These are phyloP conservation scores for Chrysanthemum seticuspe DNA, from an alignment of 129 eudicot genomes.

Conservation along the genomic window DNA sequence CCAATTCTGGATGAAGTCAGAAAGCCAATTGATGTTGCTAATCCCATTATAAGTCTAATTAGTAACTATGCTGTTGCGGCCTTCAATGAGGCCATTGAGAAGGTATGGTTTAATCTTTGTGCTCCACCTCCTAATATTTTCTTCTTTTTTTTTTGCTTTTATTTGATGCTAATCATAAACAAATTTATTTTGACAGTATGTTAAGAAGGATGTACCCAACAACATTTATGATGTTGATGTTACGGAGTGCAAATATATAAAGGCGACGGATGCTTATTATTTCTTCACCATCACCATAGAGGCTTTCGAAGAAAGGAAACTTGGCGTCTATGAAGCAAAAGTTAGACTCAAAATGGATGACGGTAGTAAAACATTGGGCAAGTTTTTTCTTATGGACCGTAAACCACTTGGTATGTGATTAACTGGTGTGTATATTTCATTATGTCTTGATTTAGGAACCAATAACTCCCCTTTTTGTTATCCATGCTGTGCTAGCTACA, in stretches of 20 bases:
- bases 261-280: neutral
- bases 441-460: neutral
- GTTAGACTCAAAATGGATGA: neutral
- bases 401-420: too few species aligned
- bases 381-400: too few species aligned
- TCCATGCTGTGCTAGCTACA: neutral
- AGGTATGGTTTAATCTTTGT: neutral
- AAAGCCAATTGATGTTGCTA: neutral
- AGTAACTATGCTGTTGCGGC: neutral
- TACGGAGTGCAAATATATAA: constrained; percentile 2
- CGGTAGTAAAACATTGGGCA: neutral
- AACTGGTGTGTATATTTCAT: neutral
- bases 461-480: neutral
- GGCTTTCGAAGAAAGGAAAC: constrained; percentile 3
- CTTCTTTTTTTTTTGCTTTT: neutral
- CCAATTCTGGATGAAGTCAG: neutral
- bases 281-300: neutral
- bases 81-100: neutral
- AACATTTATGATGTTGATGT: neutral
- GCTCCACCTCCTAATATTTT: neutral
- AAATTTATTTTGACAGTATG: neutral
- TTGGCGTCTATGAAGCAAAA: neutral
- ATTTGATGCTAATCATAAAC: neutral
- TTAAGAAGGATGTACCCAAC: neutral
- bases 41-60: neutral